Conservation (phyloP, 495 filamentous ascomycete species). For the Penicillium crystallinum region DNA sequence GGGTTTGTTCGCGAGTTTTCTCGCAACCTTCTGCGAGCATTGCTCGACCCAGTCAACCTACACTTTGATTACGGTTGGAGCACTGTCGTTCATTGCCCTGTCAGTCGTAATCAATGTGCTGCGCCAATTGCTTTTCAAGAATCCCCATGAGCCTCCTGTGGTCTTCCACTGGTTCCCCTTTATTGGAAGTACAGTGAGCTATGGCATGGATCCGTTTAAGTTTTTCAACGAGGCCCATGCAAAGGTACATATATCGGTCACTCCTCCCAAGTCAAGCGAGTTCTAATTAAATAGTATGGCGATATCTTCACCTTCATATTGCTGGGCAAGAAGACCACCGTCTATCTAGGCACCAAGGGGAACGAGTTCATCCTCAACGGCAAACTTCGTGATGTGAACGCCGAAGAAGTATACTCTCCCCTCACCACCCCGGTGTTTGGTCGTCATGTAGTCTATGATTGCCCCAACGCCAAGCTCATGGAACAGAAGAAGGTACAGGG, state of each 20-base stretch:
- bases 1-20: constrained; percentile 36
- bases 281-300: constrained; percentile 44
- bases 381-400: constrained; percentile 56
- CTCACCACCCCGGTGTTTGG: constrained; percentile 61
- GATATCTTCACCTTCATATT: constrained; percentile 62
- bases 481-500: constrained; percentile 59
- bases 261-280: too few relatives aligned
- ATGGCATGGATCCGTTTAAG: constrained; percentile 59
- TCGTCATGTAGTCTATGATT: constrained; percentile 60
- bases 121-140: constrained; percentile 64
- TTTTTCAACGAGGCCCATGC: constrained; percentile 54
- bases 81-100: constrained; percentile 30
- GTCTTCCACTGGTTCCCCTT: constrained; percentile 63
- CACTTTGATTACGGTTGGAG: constrained; percentile 23
- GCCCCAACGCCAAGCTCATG: constrained; percentile 62
- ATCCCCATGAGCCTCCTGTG: constrained; percentile 55
- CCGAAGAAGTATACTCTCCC: constrained; percentile 59
- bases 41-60: constrained; percentile 36
- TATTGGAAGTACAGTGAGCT: constrained; percentile 57
- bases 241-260: constrained; percentile 44
- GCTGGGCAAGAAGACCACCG: constrained; percentile 58
- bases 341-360: constrained; percentile 56
- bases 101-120: constrained; percentile 57
- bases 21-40: constrained; percentile 35
- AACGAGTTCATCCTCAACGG: constrained; percentile 62